Conservation (phyloP, 2,329 filamentous ascomycete species). For the Fusarium sp. region DNA sequence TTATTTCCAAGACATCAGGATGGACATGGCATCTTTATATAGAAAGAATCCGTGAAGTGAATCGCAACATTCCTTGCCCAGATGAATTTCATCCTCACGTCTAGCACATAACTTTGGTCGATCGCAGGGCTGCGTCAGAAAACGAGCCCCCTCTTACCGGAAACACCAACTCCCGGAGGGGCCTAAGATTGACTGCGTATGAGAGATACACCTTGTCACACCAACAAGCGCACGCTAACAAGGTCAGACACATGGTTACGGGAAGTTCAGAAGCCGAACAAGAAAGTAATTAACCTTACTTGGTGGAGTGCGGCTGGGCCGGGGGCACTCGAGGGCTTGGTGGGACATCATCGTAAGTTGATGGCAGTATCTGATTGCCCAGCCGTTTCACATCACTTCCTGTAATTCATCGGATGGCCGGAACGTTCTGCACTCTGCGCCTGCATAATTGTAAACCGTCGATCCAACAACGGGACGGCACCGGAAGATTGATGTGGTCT, state of each 20-base stretch:
- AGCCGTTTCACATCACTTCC: background rate
- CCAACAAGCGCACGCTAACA: background rate
- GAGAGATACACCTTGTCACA: background rate
- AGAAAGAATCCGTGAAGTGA: background rate
- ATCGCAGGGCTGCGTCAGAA: constrained; percentile 12
- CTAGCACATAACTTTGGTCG: background rate
- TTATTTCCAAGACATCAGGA: background rate
- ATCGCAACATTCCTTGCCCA: background rate
- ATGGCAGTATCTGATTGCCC: background rate
- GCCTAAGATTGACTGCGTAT: background rate
- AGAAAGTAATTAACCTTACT: constrained; percentile 1
- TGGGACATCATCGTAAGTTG: background rate
- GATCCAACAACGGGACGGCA: constrained; percentile 3
- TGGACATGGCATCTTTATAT: constrained; percentile 12
- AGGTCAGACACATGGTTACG: background rate
- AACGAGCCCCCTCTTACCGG: constrained; percentile 19
- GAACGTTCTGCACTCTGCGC: background rate
- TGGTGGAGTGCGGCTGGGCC: background rate
- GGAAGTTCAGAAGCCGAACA: background rate
- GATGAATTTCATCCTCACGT: background rate
- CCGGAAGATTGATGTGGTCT: background rate
- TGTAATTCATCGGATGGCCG: background rate
- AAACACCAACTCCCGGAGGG: constrained; percentile 9
- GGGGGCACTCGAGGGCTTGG: background rate
- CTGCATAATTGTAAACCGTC: background rate